These are phyloP conservation scores for Penicillium mononematosum DNA, from an alignment of 495 filamentous ascomycete genomes.

Conservation along the genomic window DNA sequence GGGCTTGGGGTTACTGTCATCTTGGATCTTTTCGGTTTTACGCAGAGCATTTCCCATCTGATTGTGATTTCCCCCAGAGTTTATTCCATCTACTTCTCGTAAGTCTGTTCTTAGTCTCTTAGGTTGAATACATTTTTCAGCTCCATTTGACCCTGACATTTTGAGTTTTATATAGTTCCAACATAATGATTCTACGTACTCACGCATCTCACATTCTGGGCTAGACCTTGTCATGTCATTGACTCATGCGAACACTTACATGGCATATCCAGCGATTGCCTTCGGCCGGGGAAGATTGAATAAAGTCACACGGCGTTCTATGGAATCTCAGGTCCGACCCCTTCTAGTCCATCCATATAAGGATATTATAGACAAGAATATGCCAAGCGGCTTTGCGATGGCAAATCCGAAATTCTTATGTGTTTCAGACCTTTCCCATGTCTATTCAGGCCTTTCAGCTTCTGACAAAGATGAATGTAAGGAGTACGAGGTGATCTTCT, in stretches of 20 bases:
- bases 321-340: background rate
- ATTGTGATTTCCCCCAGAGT: conserved; percentile 6
- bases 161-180: background rate
- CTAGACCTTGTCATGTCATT: background rate
- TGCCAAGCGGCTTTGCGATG: background rate
- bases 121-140: background rate
- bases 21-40: conserved; percentile 8
- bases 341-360: background rate
- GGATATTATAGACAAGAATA: background rate
- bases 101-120: background rate
- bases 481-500: conserved; percentile 1
- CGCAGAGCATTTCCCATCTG: conserved; percentile 9
- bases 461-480: background rate
- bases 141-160: background rate
- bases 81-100: background rate
- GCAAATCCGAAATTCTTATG: background rate
- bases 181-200: background rate
- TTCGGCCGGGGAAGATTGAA: conserved; percentile 1
- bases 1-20: conserved; percentile 2
- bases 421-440: background rate
- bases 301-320: conserved; percentile 19
- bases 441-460: background rate
- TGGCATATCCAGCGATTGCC: conserved; percentile 1
- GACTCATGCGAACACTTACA: conserved; percentile 16
- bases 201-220: background rate